phyloP scores from a whole-genome alignment of 2,329 filamentous ascomycete genomes.

The Leptographium wingfieldii region DNA sequence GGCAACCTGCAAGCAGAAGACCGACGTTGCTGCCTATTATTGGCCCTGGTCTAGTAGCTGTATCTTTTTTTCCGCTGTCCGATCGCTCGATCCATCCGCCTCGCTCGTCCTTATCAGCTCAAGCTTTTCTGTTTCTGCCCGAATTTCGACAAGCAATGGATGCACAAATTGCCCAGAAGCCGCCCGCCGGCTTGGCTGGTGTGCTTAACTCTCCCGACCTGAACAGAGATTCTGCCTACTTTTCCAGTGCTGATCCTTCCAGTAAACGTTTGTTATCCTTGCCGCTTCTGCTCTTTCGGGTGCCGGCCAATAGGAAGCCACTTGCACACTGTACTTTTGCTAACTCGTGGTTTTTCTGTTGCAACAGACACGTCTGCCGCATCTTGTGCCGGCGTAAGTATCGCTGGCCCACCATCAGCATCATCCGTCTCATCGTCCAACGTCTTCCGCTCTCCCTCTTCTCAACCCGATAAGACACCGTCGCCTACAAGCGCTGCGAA shows the following conservation, averaged over 20 bases:
- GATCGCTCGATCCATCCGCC: background rate
- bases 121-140: background rate
- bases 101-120: background rate
- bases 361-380: slow-evolving; percentile 29
- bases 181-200: slow-evolving; percentile 35
- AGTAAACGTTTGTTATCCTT: slow-evolving; percentile 34
- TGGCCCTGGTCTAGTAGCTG: background rate
- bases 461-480: slow-evolving; percentile 43
- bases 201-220: slow-evolving; percentile 38
- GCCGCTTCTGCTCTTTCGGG: background rate
- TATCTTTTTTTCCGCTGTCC: background rate
- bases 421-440: slow-evolving; percentile 16
- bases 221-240: slow-evolving; percentile 40
- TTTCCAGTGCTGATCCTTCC: slow-evolving; percentile 33
- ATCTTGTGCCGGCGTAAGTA: slow-evolving; percentile 27
- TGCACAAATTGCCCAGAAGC: slow-evolving; percentile 28
- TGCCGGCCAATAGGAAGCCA: slow-evolving; percentile 6
- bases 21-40: background rate
- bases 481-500: slow-evolving; percentile 41
- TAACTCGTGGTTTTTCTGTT: background rate
- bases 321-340: background rate
- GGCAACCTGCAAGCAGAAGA: background rate
- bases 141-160: slow-evolving; percentile 21
- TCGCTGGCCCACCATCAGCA: slow-evolving; percentile 21
- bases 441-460: slow-evolving; percentile 6